Evolutionary conservation across 2,329 filamentous ascomycete species (phyloP).

Genomic region (Botryotinia globosa): DNA sequence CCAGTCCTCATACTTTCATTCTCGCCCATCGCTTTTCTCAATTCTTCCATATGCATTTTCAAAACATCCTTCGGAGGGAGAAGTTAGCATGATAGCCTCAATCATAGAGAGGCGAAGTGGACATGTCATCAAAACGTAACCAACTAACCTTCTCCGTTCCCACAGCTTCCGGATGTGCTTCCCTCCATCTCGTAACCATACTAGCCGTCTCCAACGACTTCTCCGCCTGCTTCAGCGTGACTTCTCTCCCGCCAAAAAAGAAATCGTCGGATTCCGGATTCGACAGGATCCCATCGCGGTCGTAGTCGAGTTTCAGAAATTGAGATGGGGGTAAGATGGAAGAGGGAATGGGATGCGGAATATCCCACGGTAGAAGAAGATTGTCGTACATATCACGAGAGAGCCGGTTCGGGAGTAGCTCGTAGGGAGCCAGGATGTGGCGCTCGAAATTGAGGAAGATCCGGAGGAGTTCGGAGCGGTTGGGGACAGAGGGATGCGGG

Average conservation of each 20-base stretch:
- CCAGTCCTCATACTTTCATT: slow-evolving; percentile 24
- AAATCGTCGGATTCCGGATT: slow-evolving; percentile 31
- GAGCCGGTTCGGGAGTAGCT: slow-evolving; percentile 41
- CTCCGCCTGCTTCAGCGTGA: slow-evolving; percentile 29
- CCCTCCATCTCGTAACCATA: slow-evolving; percentile 43
- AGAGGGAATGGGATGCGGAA: slow-evolving; percentile 30
- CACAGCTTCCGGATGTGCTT: slow-evolving; percentile 39
- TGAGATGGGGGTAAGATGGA: slow-evolving; percentile 36
- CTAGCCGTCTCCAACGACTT: slow-evolving; percentile 39
- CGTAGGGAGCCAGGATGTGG: slow-evolving; percentile 41
- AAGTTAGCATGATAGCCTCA: neutral
- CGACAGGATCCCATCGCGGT: slow-evolving; percentile 36
- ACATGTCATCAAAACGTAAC: neutral
- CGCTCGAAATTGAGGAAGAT: slow-evolving; percentile 41
- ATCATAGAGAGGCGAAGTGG: neutral
- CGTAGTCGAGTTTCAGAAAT: slow-evolving; percentile 42
- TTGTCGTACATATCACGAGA: slow-evolving; percentile 42
- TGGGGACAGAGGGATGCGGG: slow-evolving; percentile 40
- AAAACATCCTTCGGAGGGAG: neutral
- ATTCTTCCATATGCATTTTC: slow-evolving; percentile 22
- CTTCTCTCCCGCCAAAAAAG: slow-evolving; percentile 31
- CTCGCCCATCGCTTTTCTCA: slow-evolving; percentile 24
- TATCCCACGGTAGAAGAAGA: slow-evolving; percentile 46
- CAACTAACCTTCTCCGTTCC: slow-evolving; percentile 37
- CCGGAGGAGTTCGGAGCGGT: slow-evolving; percentile 40